Conservation (phyloP, 768 basidiomycete species). For the Tylopilus felleus region DNA sequence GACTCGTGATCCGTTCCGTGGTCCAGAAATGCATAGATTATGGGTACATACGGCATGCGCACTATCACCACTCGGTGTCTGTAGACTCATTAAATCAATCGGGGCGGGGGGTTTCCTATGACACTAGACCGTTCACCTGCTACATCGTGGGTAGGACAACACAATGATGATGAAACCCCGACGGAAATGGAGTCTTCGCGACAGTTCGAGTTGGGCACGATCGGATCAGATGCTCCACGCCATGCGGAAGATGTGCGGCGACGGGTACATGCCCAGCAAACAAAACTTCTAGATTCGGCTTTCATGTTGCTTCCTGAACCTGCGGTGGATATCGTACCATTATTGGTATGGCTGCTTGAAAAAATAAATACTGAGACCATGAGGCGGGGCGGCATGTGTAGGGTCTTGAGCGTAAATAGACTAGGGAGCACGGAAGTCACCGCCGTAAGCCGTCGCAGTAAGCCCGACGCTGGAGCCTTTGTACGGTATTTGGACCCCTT, state of each 20-base stretch:
- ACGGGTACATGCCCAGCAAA: too few relatives aligned
- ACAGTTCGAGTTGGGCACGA: not conserved
- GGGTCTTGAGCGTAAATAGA: too few relatives aligned
- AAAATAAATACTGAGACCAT: too few relatives aligned
- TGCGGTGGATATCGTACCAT: too few relatives aligned
- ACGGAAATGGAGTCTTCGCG: not conserved
- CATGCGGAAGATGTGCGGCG: not conserved
- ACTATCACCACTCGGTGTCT: not conserved
- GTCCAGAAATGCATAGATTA: not conserved
- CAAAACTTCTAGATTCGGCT: not conserved
- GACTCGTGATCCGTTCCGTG: too few relatives aligned
- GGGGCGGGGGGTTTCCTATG: not conserved
- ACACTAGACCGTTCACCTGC: not conserved
- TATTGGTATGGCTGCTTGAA: too few relatives aligned
- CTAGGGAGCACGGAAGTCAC: too few relatives aligned
- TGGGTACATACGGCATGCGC: not conserved
- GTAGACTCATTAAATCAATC: too few relatives aligned
- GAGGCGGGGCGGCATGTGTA: too few relatives aligned
- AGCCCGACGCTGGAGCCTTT: too few relatives aligned
- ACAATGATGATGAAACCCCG: not conserved
- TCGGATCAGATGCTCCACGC: not conserved
- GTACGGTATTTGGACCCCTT: too few relatives aligned
- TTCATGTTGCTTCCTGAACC: not conserved
- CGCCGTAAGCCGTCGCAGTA: too few relatives aligned
- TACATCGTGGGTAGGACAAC: not conserved